These are phyloP conservation scores for Neoarthrinium moseri DNA, from an alignment of 2,329 filamentous ascomycete genomes.

Conservation along the genomic window DNA sequence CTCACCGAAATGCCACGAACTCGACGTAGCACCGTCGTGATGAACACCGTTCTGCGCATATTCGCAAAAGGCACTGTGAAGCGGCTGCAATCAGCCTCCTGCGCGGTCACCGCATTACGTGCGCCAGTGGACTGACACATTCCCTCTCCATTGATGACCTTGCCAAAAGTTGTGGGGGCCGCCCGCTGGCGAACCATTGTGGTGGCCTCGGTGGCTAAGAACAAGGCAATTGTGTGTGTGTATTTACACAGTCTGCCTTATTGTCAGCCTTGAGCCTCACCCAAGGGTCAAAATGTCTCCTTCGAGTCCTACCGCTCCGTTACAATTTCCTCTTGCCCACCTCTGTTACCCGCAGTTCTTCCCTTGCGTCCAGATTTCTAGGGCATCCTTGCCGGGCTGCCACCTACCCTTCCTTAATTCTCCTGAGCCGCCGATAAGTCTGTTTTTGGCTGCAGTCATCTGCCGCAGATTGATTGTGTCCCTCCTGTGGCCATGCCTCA, in stretches of 20 bases:
- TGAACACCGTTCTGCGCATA: background rate
- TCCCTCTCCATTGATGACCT: too few relatives aligned
- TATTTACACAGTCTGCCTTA: constrained; percentile 18
- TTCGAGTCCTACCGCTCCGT: constrained; percentile 1
- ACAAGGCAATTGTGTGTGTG: constrained; percentile 5
- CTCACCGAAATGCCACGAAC: background rate
- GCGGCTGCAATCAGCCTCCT: too few relatives aligned
- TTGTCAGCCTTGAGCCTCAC: constrained; percentile 24
- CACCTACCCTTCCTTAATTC: background rate
- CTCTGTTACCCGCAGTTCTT: background rate
- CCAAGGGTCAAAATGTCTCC: background rate
- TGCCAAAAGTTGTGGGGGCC: constrained; percentile 7
- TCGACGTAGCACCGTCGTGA: background rate
- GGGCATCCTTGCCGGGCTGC: background rate
- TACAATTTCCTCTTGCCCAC: constrained; percentile 1
- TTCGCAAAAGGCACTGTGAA: constrained; percentile 1
- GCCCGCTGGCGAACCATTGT: constrained; percentile 3
- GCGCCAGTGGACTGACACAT: too few relatives aligned
- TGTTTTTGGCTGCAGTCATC: too few relatives aligned
- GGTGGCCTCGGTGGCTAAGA: too few relatives aligned
- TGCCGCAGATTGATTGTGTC: too few relatives aligned
- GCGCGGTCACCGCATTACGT: too few relatives aligned
- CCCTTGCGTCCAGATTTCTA: background rate
- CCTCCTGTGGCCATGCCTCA: background rate
- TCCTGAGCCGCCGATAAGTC: too few relatives aligned